These are phyloP conservation scores for Neonectria hederae DNA, from an alignment of 2,329 filamentous ascomycete genomes.

Conservation along the genomic window DNA sequence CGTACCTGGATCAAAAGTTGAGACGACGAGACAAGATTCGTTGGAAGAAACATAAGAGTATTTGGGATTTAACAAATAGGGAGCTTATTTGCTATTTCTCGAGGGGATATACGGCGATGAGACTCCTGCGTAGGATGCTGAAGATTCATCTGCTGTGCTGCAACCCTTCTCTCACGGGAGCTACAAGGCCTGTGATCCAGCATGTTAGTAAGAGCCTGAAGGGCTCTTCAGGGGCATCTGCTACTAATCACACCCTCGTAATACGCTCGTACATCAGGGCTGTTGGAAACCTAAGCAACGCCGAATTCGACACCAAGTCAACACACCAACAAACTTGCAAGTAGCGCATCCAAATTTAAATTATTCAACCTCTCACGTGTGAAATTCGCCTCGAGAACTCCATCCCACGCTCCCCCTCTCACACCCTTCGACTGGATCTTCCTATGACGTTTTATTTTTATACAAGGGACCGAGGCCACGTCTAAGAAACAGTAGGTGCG, in stretches of 20 bases:
- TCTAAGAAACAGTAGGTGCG: constrained; percentile 48
- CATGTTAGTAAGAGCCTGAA: too few relatives aligned
- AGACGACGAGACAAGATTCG: background rate
- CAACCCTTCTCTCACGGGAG: background rate
- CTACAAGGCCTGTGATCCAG: background rate
- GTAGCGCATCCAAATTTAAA: constrained; percentile 34
- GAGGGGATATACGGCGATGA: background rate
- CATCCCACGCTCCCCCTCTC: constrained; percentile 24
- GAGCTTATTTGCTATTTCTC: background rate
- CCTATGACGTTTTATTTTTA: constrained; percentile 50
- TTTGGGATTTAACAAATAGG: background rate
- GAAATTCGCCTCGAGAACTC: constrained; percentile 28
- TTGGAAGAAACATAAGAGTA: background rate
- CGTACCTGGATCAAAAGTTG: background rate
- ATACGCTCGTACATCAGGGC: background rate
- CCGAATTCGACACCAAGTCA: background rate
- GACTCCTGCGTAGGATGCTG: background rate
- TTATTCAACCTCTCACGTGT: constrained; percentile 35
- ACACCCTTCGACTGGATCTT: constrained; percentile 38
- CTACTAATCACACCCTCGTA: background rate
- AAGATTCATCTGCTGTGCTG: background rate
- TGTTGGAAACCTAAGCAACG: background rate
- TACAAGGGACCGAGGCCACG: constrained; percentile 49
- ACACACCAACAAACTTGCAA: background rate
- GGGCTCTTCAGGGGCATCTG: too few relatives aligned